A percentile compares a stretch with the other conserved stretches of the same genome.
These are phyloP conservation scores for Keithomyces neogunnii DNA, from an alignment of 2,329 filamentous ascomycete genomes.

Conservation along the genomic window DNA sequence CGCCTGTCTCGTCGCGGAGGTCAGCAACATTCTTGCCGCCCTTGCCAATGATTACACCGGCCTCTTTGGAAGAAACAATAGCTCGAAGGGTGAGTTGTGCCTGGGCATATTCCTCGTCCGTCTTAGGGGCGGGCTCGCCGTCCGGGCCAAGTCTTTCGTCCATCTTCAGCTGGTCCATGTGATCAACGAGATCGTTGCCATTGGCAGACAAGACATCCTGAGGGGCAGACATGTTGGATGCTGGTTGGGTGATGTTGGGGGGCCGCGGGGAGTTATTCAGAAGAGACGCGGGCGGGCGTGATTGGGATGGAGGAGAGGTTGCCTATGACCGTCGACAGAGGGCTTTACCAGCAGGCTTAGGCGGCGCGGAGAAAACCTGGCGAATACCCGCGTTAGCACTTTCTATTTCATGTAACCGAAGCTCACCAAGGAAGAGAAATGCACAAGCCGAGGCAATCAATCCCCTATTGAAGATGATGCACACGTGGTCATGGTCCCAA, in stretches of 20 bases:
- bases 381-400: not conserved
- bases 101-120: constrained; percentile 93
- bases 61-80: constrained; percentile 98
- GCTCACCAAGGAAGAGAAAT: not conserved
- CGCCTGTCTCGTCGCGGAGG: constrained; percentile 91
- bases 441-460: not conserved
- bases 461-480: not conserved
- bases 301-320: not conserved
- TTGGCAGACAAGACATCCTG: constrained; percentile 51
- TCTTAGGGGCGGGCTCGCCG: constrained; percentile 75
- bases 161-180: constrained; percentile 58
- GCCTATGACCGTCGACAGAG: not conserved
- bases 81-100: constrained; percentile 89
- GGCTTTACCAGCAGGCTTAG: not conserved
- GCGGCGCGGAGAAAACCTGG: not conserved
- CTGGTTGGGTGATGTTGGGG: not conserved
- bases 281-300: not conserved
- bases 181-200: constrained; percentile 52
- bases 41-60: constrained; percentile 98
- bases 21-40: constrained; percentile 97
- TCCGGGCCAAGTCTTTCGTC: constrained; percentile 61
- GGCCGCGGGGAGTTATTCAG: constrained; percentile 1
- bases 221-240: constrained; percentile 46
- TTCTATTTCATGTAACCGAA: not conserved
- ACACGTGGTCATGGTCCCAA: not conserved